Evolutionary conservation across 2,329 filamentous ascomycete species (phyloP), one percentile per base, ranked within the genome.

Genomic region (Neonectria sp.): DNA sequence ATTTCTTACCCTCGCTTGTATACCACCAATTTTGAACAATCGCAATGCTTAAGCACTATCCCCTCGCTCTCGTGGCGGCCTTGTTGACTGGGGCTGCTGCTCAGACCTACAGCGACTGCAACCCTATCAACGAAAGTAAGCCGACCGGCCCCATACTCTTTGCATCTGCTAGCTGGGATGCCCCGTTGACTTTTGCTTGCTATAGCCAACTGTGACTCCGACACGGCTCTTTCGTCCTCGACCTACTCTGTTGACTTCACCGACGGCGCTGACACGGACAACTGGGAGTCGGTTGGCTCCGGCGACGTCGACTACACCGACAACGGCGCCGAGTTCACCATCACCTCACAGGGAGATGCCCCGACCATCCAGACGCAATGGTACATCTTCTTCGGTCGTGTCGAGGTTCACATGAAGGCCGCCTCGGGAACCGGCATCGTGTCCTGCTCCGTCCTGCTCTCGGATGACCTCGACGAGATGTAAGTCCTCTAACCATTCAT

Each of bases 351-450:
- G 57, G 82, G 82, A 6, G 87, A 90, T 49, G 85, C 83, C 31
- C 88, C 91, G 4, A 90, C 89, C 3, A 93, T 94, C 77, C 86
- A 86, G 77, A 86, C 86, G 24, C 86, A 91, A 70, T 94, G 92
- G 87, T 95, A 95, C 82, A 93, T 95, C 78, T 95, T 95, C 90
- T 95, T 94, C 73, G 93, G 93, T 51, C 89, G 89, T 70, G 89
- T 94, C 66, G 90, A 93, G 56, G 89, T 92, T 53, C 86, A 87
- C 25, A 83, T 95, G 80, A 92, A 93, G 79, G 88, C 92, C 8
- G 91, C 93, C 9, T 87, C 91, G 0, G 93, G 93, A 6, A 87
- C 85, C 2, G 93, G 93, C 33, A 93, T 95, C 68, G 91, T 95
- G 65, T 94, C 92, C 79, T 93, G 91, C 63, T 86, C 92, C 5